Evolutionary conservation across 1,284 basidiomycete genomes (phyloP), one percentile per base, ranked within the genome.

Genomic region (Trametes versicolor): DNA sequence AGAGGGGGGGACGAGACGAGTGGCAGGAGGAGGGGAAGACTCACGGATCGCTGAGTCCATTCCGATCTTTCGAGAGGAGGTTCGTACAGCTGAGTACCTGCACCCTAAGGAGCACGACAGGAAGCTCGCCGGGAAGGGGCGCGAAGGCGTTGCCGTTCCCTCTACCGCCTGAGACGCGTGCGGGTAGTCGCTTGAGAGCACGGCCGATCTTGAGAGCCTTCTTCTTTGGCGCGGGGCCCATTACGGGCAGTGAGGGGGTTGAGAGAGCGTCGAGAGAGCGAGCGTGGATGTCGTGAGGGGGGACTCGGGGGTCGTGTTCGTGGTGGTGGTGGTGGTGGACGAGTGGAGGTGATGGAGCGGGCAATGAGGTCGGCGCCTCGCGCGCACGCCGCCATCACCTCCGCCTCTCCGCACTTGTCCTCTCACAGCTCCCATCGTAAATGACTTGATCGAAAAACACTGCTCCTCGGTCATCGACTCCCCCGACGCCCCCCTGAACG

Each of bases 31-130:
- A 48, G 58, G 37, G 41, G 19, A 62, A 57, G 6, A 83, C 90
- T 74, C 71, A 93, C 92, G 93, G 91, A 75, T 94, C 93, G 72
- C 90, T 92, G 50, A 79, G 83, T 15, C 87, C 87, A 71, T 85
- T 87, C 60, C 84, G 84, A 73, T 91, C 87, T 70, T 89, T 91
- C 10, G 88, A 79, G 17, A 84, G 75, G 37, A 94, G 80, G 62
- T 86, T 82, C 25, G 78, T 83, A 73, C 91, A 92, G 7, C 85
- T 82, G 4, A 92, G 64, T 34, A 94, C 82, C 73, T 91, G 90
- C 0, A 94, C 80, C 36, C 87, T 82, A 41, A 93, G 83, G 34
- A 88, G 70, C 48, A 90, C 89, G 63, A 91, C 73, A 1, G 92
- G 91, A 0, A 77, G 76, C 73, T 94, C 92, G 29, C 88, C 89